Conservation (phyloP, 176 grass and related monocot genomes). For the Bonia amplexicaulis region DNA sequence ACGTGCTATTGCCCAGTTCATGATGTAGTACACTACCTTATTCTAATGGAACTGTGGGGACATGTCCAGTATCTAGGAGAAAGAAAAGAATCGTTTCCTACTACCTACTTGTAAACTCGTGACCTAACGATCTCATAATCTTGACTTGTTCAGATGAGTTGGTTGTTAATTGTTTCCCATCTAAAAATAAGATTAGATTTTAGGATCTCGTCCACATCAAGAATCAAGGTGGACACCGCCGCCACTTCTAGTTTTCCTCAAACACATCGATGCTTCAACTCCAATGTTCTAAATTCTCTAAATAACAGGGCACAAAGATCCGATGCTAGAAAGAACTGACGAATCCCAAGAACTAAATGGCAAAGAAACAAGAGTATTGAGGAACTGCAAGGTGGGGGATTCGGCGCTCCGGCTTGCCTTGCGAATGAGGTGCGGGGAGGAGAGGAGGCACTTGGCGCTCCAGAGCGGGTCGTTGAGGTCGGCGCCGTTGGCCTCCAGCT, state of each 20-base stretch:
- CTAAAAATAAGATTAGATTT: neutral
- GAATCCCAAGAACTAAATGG: neutral
- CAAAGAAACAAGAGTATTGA: neutral
- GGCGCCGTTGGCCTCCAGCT: conserved; percentile 89
- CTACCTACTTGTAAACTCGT: neutral
- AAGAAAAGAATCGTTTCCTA: neutral
- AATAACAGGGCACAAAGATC: neutral
- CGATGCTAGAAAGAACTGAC: neutral
- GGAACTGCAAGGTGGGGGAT: neutral
- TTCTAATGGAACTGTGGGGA: conserved; percentile 12
- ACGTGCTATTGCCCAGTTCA: conserved; percentile 12
- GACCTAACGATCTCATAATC: neutral
- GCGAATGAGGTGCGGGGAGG: conserved; percentile 75
- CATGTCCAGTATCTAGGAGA: neutral
- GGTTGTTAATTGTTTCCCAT: neutral
- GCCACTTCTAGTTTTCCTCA: neutral
- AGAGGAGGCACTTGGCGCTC: conserved; percentile 93
- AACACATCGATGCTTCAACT: neutral
- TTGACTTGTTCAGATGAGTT: neutral
- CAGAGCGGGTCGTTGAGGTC: conserved; percentile 97
- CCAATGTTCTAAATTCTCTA: neutral
- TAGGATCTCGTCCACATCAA: neutral
- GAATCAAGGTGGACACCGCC: neutral
- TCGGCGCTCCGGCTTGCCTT: conserved; percentile 21
- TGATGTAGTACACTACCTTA: neutral